Evolutionary conservation across 805 yeast species (phyloP).

Genomic region (Ogataea methanolica): DNA sequence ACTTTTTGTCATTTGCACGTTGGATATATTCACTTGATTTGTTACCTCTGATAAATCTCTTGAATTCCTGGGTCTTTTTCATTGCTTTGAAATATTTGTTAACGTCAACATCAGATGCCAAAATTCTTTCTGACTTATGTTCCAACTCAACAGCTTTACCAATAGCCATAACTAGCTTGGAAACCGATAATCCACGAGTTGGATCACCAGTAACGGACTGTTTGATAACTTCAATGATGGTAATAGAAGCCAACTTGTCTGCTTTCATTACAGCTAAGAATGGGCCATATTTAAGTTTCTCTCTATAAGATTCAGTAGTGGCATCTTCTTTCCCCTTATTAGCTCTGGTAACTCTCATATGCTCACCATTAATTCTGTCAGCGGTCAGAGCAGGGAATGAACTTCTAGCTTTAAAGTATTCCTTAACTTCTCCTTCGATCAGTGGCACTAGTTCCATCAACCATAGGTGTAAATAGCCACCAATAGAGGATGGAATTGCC

Average conservation of each 20-base stretch:
- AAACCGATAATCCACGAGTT: conserved; percentile 77
- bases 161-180: conserved; percentile 73
- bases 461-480: conserved; percentile 82
- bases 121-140: conserved; percentile 63
- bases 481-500: conserved; percentile 54
- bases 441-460: conserved; percentile 66
- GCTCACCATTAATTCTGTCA: too few relatives aligned
- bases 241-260: conserved; percentile 75
- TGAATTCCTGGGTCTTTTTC: conserved; percentile 40
- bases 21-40: conserved; percentile 25
- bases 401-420: conserved; percentile 40
- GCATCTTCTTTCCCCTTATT: conserved; percentile 2
- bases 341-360: too few relatives aligned
- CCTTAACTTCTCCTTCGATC: conserved; percentile 59
- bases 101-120: conserved; percentile 52
- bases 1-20: conserved; percentile 20
- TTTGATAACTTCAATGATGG: conserved; percentile 77
- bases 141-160: conserved; percentile 85
- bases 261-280: conserved; percentile 68
- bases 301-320: conserved; percentile 12
- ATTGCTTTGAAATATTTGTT: conserved; percentile 49
- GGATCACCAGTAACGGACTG: conserved; percentile 71
- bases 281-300: conserved; percentile 66
- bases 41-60: conserved; percentile 33
- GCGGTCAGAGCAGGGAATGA: neutral